Percentiles rank a stretch among this genome's conserved stretches.
Conservation (phyloP, 2,329 filamentous ascomycete species). For the Pezizomycotina sp. region DNA sequence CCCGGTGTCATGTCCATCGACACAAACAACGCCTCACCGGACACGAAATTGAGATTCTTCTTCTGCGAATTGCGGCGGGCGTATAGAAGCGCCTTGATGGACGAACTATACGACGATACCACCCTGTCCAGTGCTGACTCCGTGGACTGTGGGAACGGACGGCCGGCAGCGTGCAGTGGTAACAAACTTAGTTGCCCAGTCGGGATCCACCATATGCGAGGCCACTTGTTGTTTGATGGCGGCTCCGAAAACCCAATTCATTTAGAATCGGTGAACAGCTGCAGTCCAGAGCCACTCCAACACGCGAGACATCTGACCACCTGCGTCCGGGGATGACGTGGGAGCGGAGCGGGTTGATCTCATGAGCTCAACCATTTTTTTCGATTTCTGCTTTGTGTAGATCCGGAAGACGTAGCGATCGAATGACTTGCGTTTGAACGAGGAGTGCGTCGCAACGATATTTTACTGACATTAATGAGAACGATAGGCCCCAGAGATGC, state of each 20-base stretch:
- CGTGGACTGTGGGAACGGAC: slow-evolving; percentile 11
- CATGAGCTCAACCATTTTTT: no score
- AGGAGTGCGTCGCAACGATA: slow-evolving; percentile 7
- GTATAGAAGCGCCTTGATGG: slow-evolving; percentile 28
- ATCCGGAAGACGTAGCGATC: neutral
- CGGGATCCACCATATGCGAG: slow-evolving; percentile 17
- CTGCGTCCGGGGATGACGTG: neutral
- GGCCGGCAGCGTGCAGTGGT: slow-evolving; percentile 15
- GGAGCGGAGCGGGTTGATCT: neutral
- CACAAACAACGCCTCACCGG: slow-evolving; percentile 25
- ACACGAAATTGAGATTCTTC: neutral
- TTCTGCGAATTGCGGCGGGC: slow-evolving; percentile 15
- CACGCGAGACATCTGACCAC: neutral
- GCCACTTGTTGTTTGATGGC: slow-evolving; percentile 2
- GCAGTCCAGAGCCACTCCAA: slow-evolving; percentile 5
- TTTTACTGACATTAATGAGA: slow-evolving; percentile 5
- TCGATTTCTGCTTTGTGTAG: neutral
- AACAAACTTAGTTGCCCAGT: slow-evolving; percentile 10
- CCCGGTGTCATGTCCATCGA: slow-evolving; percentile 26
- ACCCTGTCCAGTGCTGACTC: slow-evolving; percentile 28
- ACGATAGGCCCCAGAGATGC: slow-evolving; percentile 2
- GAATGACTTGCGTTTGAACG: neutral
- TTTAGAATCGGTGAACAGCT: slow-evolving; percentile 1
- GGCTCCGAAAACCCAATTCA: neutral
- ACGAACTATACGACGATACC: slow-evolving; percentile 30